A percentile compares a stretch with the other conserved stretches of the same genome.
Evolutionary conservation across 169 alveolate species (phyloP).

Genomic region (Plasmodium ovale): DNA sequence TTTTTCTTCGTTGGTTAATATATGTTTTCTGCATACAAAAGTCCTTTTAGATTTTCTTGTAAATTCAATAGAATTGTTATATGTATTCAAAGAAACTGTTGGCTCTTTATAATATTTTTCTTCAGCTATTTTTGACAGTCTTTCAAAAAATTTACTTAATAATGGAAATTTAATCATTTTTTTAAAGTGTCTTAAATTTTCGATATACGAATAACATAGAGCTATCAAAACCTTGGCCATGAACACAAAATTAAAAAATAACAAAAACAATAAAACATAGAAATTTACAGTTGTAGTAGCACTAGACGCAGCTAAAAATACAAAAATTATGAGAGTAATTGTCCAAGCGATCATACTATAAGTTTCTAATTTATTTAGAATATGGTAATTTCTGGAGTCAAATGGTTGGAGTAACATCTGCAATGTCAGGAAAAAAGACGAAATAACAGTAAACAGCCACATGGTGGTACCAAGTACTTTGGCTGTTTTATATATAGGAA

Average conservation of each 20-base stretch:
- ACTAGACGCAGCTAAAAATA: constrained; percentile 70
- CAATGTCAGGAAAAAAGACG: constrained; percentile 81
- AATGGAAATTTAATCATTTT: constrained; percentile 76
- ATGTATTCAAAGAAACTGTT: constrained; percentile 75
- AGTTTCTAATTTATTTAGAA: constrained; percentile 86
- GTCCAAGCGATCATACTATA: constrained; percentile 90
- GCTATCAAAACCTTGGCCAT: constrained; percentile 71
- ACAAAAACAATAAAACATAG: constrained; percentile 55
- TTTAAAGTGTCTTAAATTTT: constrained; percentile 76
- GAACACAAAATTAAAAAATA: constrained; percentile 77
- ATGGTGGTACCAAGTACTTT: constrained; percentile 83
- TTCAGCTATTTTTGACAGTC: constrained; percentile 78
- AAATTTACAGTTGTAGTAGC: constrained; percentile 62
- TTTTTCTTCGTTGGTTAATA: constrained; percentile 78
- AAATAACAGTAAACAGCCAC: constrained; percentile 86
- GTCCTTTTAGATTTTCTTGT: constrained; percentile 63
- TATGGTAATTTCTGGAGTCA: constrained; percentile 87
- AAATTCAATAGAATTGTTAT: constrained; percentile 77
- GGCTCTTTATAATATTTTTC: constrained; percentile 77
- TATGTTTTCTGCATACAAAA: constrained; percentile 23
- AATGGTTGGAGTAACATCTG: constrained; percentile 88
- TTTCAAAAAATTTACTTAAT: constrained; percentile 73
- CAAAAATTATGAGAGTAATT: constrained; percentile 79
- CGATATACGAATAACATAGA: constrained; percentile 77
- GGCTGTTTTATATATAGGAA: constrained; percentile 80